phyloP scores from a whole-genome alignment of 1,139 yeast genomes.

The Suhomyces atakaporum region DNA sequence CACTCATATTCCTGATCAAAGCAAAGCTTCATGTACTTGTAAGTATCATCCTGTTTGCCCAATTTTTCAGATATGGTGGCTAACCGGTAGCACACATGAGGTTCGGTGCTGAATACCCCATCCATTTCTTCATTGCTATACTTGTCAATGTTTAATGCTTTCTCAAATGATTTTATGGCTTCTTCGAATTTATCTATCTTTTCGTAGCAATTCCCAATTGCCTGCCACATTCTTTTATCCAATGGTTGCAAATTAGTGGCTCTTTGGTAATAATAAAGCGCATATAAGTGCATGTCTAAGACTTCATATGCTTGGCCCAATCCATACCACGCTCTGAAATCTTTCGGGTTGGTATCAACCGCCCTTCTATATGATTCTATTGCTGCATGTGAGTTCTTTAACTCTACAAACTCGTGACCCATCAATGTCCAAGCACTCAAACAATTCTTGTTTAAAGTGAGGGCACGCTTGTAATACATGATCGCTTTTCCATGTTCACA shows the following conservation, averaged over 20 bases:
- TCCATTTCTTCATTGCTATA: conserved; percentile 22
- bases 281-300: conserved; percentile 90
- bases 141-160: conserved; percentile 53
- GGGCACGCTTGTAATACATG: conserved; percentile 87
- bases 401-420: conserved; percentile 98
- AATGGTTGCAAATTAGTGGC: conserved; percentile 87
- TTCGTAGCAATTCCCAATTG: conserved; percentile 87
- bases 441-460: conserved; percentile 77
- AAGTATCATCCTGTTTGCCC: conserved; percentile 56
- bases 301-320: conserved; percentile 98
- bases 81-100: conserved; percentile 62
- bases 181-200: conserved; percentile 69
- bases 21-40: conserved; percentile 70
- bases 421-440: conserved; percentile 95
- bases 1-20: conserved; percentile 65
- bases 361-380: conserved; percentile 94
- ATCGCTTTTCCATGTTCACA: conserved; percentile 96
- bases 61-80: conserved; percentile 68
- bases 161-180: conserved; percentile 61
- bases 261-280: conserved; percentile 86
- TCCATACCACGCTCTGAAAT: conserved; percentile 98
- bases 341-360: conserved; percentile 83
- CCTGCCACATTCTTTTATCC: conserved; percentile 97
- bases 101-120: conserved; percentile 31
- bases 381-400: conserved; percentile 96